A percentile compares a stretch with the other conserved stretches of the same genome.
Conservation (phyloP, 208 protist genomes). For the Phytomonas francai region DNA sequence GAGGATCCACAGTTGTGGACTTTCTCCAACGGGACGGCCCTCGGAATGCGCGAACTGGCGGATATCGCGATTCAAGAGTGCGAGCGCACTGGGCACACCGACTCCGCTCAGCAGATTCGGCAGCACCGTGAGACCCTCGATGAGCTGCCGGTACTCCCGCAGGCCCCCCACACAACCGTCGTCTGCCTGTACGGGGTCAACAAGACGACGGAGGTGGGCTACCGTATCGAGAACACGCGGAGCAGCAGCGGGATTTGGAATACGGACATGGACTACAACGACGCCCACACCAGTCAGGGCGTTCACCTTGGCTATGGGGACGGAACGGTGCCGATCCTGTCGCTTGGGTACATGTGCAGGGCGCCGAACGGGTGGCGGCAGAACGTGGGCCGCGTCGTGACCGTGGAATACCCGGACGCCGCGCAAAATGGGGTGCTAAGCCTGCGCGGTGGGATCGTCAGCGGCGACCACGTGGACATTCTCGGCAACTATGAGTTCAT, state of each 20-base stretch:
- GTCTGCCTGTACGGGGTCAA: slow-evolving; percentile 89
- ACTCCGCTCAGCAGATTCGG: slow-evolving; percentile 27
- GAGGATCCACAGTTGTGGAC: slow-evolving; percentile 30
- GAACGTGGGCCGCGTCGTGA: slow-evolving; percentile 76
- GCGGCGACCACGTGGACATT: slow-evolving; percentile 86
- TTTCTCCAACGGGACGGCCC: slow-evolving; percentile 46
- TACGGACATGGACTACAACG: slow-evolving; percentile 22
- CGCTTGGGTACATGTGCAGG: slow-evolving; percentile 88
- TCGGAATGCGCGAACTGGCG: slow-evolving; percentile 23
- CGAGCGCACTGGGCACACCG: slow-evolving; percentile 35
- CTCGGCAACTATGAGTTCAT: slow-evolving; percentile 80
- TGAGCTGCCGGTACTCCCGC: slow-evolving; percentile 60
- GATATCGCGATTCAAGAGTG: slow-evolving; percentile 35
- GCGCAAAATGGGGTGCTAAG: slow-evolving; percentile 23
- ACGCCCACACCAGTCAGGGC: slow-evolving; percentile 26
- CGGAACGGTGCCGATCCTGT: slow-evolving; percentile 85
- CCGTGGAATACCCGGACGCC: slow-evolving; percentile 64
- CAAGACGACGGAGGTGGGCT: slow-evolving; percentile 72
- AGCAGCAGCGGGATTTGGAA: slow-evolving; percentile 14
- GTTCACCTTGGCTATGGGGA: slow-evolving; percentile 77
- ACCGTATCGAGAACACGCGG: slow-evolving; percentile 31
- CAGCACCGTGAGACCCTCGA: slow-evolving; percentile 24
- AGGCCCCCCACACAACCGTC: slow-evolving; percentile 73
- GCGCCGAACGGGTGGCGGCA: slow-evolving; percentile 76
- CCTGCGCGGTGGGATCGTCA: slow-evolving; percentile 47